Base-by-base conservation (phyloP, 139 green algal genomes). In the Coelastrella sp. region DNA sequence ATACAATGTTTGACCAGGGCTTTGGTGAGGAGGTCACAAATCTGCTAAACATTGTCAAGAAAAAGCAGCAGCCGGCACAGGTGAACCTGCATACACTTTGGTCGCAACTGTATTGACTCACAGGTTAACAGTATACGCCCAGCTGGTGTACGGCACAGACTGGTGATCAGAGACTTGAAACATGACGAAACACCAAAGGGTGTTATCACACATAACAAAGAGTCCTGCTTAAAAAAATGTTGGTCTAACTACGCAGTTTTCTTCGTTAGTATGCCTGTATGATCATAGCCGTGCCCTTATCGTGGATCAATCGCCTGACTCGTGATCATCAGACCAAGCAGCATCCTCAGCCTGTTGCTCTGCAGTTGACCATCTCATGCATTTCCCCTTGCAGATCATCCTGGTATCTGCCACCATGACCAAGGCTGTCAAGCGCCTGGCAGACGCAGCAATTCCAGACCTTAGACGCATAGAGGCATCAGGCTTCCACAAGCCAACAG, bases 341-440 rank as follows among this genome's bases (percentile, higher is more conserved):
- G 0, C 32, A 47, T 47, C 32, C 32, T 47, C 32, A 47, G 32
- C 32, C 32, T 47, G 32, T 47, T 47, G 32, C 32, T 47, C 32
- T 47, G 32, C 32, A 47, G 0, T 2, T 47, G 32, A 47, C 32
- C 32, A 47, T 47, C 32, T 47, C 32, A 47, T 47, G 32, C 32
- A 47, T 47, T 47, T 47, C 32, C 32, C 32, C 32, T 47, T 47
- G 0, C 89, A 95, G 22, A 94, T 94, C 78, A 90, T 99, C 22
- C 93, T 99, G 57, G 98, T 99, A 58, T 96, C 94, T 7, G 98
- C 98, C 10, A 99, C 98, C 4, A 96, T 99, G 83, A 96, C 94
- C 54, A 97, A 97, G 93, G 93, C 87, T 13, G 89, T 97, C 23
- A 85, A 88, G 75, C 89, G 85, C 16, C 92, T 98, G 3, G 66